phyloP scores from a whole-genome alignment of 208 protist genomes.

The Phytomonas serpens region DNA sequence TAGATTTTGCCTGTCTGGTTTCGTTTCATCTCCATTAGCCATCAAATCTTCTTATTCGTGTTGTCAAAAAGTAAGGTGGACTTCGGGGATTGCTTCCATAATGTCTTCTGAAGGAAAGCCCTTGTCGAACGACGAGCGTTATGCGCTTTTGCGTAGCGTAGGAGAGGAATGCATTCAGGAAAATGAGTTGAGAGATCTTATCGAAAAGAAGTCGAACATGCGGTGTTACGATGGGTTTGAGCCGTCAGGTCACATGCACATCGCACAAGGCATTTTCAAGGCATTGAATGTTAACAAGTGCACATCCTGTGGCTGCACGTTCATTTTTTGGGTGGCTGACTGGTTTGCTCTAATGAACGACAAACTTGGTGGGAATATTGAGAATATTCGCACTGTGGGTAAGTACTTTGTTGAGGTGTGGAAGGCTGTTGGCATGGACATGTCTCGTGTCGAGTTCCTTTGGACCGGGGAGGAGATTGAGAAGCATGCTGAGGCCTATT shows the following conservation, averaged over 20 bases:
- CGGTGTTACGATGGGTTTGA: slow-evolving; percentile 99
- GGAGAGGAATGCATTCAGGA: slow-evolving; percentile 96
- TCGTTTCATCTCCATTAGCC: slow-evolving; percentile 11
- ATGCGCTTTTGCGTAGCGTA: slow-evolving; percentile 80
- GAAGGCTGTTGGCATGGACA: slow-evolving; percentile 98
- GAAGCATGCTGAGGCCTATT: slow-evolving; percentile 92
- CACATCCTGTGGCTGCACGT: slow-evolving; percentile 92
- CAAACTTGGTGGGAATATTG: slow-evolving; percentile 98
- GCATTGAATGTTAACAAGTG: slow-evolving; percentile 99
- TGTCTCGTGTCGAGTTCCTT: slow-evolving; percentile 95
- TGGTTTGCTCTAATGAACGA: slow-evolving; percentile 99
- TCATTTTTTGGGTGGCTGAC: slow-evolving; percentile 99
- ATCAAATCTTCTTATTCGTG: background rate
- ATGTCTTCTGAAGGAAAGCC: background rate
- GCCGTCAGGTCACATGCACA: slow-evolving; percentile 98
- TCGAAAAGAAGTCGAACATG: slow-evolving; percentile 90
- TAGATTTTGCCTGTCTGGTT: slow-evolving; percentile 6
- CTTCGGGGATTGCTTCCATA: background rate
- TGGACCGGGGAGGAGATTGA: slow-evolving; percentile 98
- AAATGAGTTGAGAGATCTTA: slow-evolving; percentile 85
- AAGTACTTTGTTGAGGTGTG: slow-evolving; percentile 98
- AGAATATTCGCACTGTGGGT: slow-evolving; percentile 96
- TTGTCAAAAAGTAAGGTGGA: background rate
- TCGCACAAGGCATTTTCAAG: slow-evolving; percentile 99
- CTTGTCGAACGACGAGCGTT: slow-evolving; percentile 48